Base-by-base conservation (phyloP, 257 asterid species). In the Jasminum sambac region DNA sequence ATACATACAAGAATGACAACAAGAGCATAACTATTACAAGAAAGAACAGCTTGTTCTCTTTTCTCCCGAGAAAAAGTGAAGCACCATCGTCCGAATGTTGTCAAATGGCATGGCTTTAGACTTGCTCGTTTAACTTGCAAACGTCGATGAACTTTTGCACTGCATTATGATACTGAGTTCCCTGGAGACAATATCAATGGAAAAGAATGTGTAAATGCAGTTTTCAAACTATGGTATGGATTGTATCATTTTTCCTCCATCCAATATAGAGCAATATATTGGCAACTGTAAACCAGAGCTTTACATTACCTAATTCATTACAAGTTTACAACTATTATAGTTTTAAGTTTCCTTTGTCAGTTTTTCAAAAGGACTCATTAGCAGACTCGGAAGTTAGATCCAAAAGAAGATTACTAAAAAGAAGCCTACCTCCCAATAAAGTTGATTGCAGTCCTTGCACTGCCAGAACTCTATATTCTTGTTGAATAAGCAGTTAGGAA, bases 121-220 rank as follows among this genome's bases (percentile, higher is more conserved):
- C 58, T 75, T 78, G 78, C 71, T 88, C 80, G 9, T 89, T 88
- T 43, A 94, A 92, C 83, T 91, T 91, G 88, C 97, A 94, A 13
- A 94, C 91, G 77, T 88, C 85, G 30, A 91, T 83, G 81, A 94
- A 91, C 79, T 86, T 91, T 84, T 91, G 96, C 52, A 94, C 85
- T 3, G 96, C 99, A 70, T 91, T 94, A 80, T 80, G 96, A 78
- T 94, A 94, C 74, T 91, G 96, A 9, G 97, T 88, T 25, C 96
- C 98, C 99, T 94, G 87, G 44, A 72, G 63, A 72, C 63, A 83
- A 6, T 69, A 43, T 39, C 58, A 6, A 66, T 37, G 50, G 52
- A 30, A 50, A 57, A 14, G 17, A 80, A 57, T 39, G 25, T 46
- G 52, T 44, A 65, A 74, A 55, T 41, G 62, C 16, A 14, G 64